A percentile compares a stretch with the other conserved stretches of the same genome.
These are phyloP conservation scores for Penicillium paradoxum DNA, from an alignment of 495 filamentous ascomycete genomes.

Conservation along the genomic window DNA sequence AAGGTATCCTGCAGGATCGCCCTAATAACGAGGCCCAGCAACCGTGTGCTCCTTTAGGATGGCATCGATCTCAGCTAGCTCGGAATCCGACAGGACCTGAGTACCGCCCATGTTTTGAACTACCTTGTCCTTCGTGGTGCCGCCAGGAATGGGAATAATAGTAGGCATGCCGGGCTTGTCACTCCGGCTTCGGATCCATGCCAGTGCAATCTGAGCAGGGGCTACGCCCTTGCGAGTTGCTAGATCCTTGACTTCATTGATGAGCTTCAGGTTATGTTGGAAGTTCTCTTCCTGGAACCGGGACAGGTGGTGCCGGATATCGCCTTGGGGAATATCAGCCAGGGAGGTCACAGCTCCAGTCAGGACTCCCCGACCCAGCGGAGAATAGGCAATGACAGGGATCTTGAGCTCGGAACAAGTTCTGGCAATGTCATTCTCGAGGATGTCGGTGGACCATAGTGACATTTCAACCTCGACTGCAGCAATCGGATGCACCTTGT, in stretches of 20 bases:
- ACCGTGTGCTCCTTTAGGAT: slow-evolving; percentile 36
- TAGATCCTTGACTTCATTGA: slow-evolving; percentile 58
- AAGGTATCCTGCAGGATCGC: neutral
- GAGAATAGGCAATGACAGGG: slow-evolving; percentile 65
- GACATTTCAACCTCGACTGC: slow-evolving; percentile 79
- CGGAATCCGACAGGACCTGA: slow-evolving; percentile 32
- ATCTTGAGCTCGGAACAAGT: slow-evolving; percentile 67
- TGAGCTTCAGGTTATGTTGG: slow-evolving; percentile 66
- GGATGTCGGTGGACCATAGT: slow-evolving; percentile 60
- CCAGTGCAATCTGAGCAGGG: slow-evolving; percentile 71
- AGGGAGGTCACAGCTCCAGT: slow-evolving; percentile 58
- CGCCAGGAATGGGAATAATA: slow-evolving; percentile 83
- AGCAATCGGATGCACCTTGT: slow-evolving; percentile 62
- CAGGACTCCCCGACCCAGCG: slow-evolving; percentile 48
- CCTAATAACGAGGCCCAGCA: slow-evolving; percentile 36
- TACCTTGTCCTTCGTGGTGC: slow-evolving; percentile 43
- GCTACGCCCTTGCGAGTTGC: slow-evolving; percentile 67
- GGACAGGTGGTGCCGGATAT: slow-evolving; percentile 50
- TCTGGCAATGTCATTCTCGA: slow-evolving; percentile 68
- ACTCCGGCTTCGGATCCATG: slow-evolving; percentile 59
- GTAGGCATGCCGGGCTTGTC: slow-evolving; percentile 56
- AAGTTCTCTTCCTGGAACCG: slow-evolving; percentile 69
- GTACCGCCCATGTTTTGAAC: slow-evolving; percentile 41
- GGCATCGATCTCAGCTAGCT: slow-evolving; percentile 43
- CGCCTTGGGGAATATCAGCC: slow-evolving; percentile 58